Evolutionary conservation across 495 filamentous ascomycete species (phyloP).

Genomic region (Rusavskia elegans): DNA sequence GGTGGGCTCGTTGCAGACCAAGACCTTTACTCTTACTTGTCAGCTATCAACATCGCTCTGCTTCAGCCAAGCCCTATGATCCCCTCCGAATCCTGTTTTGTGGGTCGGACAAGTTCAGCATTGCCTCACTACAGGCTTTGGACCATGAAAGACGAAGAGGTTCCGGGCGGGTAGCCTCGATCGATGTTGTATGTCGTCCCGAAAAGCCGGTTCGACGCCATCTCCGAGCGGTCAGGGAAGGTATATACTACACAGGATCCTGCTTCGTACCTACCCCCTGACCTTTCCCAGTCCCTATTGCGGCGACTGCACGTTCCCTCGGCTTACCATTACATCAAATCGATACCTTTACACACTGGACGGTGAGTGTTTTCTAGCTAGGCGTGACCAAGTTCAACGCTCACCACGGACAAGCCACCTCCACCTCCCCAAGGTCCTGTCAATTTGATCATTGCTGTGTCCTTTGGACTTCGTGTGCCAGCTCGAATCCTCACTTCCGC

Average conservation of each 20-base stretch:
- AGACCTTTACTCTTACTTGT: no score
- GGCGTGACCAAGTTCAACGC: no score
- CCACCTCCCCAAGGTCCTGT: constrained; percentile 31
- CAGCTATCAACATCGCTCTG: constrained; percentile 1
- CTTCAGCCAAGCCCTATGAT: constrained; percentile 25
- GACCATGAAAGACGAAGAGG: constrained; percentile 38
- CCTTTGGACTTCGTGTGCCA: constrained; percentile 83
- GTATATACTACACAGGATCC: constrained; percentile 32
- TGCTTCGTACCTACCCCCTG: constrained; percentile 1
- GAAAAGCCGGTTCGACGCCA: constrained; percentile 62
- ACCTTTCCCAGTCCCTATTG: constrained; percentile 49
- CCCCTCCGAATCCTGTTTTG: constrained; percentile 89
- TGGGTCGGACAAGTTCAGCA: constrained; percentile 86
- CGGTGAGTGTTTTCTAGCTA: constrained; percentile 28
- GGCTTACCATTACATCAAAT: constrained; percentile 54
- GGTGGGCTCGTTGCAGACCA: no score
- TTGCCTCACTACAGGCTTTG: constrained; percentile 58
- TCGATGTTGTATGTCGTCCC: constrained; percentile 75
- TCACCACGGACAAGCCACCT: constrained; percentile 28
- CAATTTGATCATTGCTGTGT: constrained; percentile 87
- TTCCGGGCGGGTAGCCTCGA: constrained; percentile 48
- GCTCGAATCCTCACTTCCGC: constrained; percentile 49
- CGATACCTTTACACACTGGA: constrained; percentile 70
- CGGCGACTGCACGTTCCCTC: constrained; percentile 43
- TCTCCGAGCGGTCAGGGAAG: constrained; percentile 50